Conservation (phyloP, 495 filamentous ascomycete species). For the Friedmanniomyces simplex region DNA sequence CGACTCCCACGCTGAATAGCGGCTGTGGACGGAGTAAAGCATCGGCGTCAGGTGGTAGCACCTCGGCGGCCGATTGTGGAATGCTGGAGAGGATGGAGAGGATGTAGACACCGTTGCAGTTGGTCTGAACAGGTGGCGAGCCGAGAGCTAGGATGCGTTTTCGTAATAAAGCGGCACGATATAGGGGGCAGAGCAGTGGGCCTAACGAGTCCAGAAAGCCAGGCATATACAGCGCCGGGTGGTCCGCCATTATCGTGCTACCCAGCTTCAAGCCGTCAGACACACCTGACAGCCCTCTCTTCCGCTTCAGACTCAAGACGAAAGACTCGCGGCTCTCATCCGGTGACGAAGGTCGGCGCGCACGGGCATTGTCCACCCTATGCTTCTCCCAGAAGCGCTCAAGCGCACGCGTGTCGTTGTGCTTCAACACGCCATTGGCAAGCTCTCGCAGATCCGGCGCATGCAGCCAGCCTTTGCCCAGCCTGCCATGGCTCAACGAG, state of each 20-base stretch:
- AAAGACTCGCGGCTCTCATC: constrained; percentile 8
- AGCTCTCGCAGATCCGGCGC: constrained; percentile 65
- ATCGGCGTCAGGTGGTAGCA: constrained; percentile 49
- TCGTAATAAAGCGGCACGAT: constrained; percentile 76
- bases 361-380: constrained; percentile 1
- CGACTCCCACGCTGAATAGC: constrained; percentile 81
- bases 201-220: constrained; percentile 73
- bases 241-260: constrained; percentile 33
- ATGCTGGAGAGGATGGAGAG: constrained; percentile 83
- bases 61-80: constrained; percentile 49
- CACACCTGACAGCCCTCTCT: constrained; percentile 47
- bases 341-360: constrained; percentile 3
- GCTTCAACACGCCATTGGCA: constrained; percentile 49
- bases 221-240: constrained; percentile 75
- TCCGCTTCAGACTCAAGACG: constrained; percentile 3
- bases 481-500: constrained; percentile 70
- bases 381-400: constrained; percentile 72
- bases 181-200: constrained; percentile 79
- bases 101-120: constrained; percentile 79
- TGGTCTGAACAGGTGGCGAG: constrained; percentile 70
- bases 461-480: constrained; percentile 85
- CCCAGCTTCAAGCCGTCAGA: constrained; percentile 6
- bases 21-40: constrained; percentile 59
- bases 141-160: constrained; percentile 79
- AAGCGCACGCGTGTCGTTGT: constrained; percentile 50